Evolutionary conservation across 768 basidiomycete species (phyloP).

Genomic region (Leccinum fibrillosum): DNA sequence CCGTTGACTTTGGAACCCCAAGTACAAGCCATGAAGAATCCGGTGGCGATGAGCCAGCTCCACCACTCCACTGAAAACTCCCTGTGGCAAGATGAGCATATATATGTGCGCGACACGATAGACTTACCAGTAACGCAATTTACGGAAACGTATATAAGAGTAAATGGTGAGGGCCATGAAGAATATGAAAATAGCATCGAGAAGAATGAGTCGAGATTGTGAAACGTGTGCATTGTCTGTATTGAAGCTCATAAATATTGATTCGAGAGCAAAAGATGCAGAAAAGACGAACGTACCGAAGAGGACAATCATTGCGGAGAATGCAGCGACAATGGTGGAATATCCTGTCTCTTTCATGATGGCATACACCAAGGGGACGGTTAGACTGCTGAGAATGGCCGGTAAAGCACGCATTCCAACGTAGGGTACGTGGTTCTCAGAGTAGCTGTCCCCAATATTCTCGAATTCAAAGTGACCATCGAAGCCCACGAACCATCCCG

Average conservation of each 20-base stretch:
- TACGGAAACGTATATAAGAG: constrained; percentile 90
- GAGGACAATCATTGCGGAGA: constrained; percentile 80
- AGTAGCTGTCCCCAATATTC: constrained; percentile 92
- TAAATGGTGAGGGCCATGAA: constrained; percentile 95
- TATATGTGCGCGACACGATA: not conserved
- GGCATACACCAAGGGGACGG: constrained; percentile 85
- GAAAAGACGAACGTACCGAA: constrained; percentile 62
- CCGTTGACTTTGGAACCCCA: constrained; percentile 99
- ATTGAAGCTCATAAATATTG: constrained; percentile 6
- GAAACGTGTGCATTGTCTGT: constrained; percentile 94
- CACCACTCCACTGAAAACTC: constrained; percentile 92
- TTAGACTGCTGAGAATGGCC: constrained; percentile 87
- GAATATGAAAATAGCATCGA: constrained; percentile 92
- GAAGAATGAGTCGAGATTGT: constrained; percentile 93
- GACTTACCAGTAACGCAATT: constrained; percentile 81
- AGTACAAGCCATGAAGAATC: constrained; percentile 91
- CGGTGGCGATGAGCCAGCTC: constrained; percentile 89
- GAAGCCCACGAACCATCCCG: constrained; percentile 96
- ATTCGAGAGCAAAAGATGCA: not conserved
- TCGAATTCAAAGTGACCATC: constrained; percentile 94
- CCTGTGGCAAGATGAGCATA: constrained; percentile 37
- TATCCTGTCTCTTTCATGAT: constrained; percentile 99
- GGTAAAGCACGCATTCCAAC: constrained; percentile 92
- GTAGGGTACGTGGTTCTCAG: constrained; percentile 83
- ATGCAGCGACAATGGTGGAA: constrained; percentile 84